Percentiles rank a stretch among this genome's conserved stretches.
These are phyloP conservation scores for Pseudocercospora musae DNA, from an alignment of 2,329 filamentous ascomycete species.

Conservation along the genomic window DNA sequence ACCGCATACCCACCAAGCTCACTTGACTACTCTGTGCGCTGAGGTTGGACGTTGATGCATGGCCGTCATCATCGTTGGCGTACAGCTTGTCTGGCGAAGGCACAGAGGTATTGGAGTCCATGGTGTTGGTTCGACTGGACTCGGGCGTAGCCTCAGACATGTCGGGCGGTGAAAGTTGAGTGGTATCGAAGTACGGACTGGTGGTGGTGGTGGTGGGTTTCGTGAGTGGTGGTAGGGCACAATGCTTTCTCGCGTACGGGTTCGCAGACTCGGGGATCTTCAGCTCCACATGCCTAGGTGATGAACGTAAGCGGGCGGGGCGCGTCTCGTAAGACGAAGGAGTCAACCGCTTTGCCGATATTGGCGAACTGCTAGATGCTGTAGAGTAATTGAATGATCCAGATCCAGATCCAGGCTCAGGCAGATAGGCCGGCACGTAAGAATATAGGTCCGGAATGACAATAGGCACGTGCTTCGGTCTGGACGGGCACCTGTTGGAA, in stretches of 20 bases:
- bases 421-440: slow-evolving; percentile 18
- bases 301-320: slow-evolving; percentile 16
- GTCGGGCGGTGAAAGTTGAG: slow-evolving; percentile 33
- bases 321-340: slow-evolving; percentile 10
- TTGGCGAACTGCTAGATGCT: slow-evolving; percentile 13
- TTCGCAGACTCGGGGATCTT: slow-evolving; percentile 46
- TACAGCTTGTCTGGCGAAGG: slow-evolving; percentile 44
- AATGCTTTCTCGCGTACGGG: slow-evolving; percentile 40
- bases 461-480: slow-evolving; percentile 45
- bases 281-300: slow-evolving; percentile 49
- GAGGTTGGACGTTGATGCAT: slow-evolving; percentile 37
- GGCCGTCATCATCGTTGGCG: slow-evolving; percentile 34
- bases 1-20: slow-evolving; percentile 42
- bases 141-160: slow-evolving; percentile 45
- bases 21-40: slow-evolving; percentile 48
- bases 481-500: slow-evolving; percentile 17
- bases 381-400: slow-evolving; percentile 17
- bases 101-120: slow-evolving; percentile 46
- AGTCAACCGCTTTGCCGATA: slow-evolving; percentile 4
- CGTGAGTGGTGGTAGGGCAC: slow-evolving; percentile 22
- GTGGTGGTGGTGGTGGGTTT: slow-evolving; percentile 23
- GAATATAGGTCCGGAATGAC: slow-evolving; percentile 39
- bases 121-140: slow-evolving; percentile 45
- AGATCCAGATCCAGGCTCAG: slow-evolving; percentile 16
- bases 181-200: slow-evolving; percentile 25